Evolutionary conservation across 768 basidiomycete genomes (phyloP), one percentile per base, ranked within the genome.

Genomic region (Boletus sensibilis): DNA sequence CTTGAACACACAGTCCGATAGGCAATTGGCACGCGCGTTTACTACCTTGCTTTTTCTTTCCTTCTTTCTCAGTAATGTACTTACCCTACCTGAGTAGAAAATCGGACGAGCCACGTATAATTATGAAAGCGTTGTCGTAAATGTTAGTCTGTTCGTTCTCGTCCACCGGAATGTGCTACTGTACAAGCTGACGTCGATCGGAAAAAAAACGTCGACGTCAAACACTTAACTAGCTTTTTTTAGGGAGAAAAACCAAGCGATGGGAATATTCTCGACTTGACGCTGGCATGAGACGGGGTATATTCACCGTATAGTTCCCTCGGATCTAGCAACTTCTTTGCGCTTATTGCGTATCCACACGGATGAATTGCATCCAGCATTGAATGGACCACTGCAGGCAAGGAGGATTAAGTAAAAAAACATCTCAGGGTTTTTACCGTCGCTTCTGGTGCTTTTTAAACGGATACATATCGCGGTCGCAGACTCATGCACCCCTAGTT

Each of bases 201-300:
- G 5, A n/a, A 20, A 31, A 27, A 50, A 21, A 13, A 35, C 6
- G 1, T 12, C 21, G 20, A 7, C 21, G 8, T 37, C 23, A 23
- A 44, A 38, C 7, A 29, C 7, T 5, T 8, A 10, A n/a, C 16
- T 9, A 23, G 7, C 31, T 38, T 48, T 48, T 34, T 45, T 46
- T 45, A 23, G 27, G 45, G 10, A 16, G 16, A 27, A 16, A 25
- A 38, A 44, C 8, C 43, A 37, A 59, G 48, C 50, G 53, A 40
- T 64, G 58, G 37, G 48, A 64, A 53, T 11, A 12, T 54, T 56
- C 49, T 27, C 39, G 9, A 29, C 37, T 47, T 44, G 29, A 41
- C 56, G 55, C 54, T 38, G 8, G 29, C 56, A 56, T 64, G 64
- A 47, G 54, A 57, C 48, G 33, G 47, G 25, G 2, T 25, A n/a